Conservation (phyloP, 345 rosid genomes). For the Trapa bicornis region DNA sequence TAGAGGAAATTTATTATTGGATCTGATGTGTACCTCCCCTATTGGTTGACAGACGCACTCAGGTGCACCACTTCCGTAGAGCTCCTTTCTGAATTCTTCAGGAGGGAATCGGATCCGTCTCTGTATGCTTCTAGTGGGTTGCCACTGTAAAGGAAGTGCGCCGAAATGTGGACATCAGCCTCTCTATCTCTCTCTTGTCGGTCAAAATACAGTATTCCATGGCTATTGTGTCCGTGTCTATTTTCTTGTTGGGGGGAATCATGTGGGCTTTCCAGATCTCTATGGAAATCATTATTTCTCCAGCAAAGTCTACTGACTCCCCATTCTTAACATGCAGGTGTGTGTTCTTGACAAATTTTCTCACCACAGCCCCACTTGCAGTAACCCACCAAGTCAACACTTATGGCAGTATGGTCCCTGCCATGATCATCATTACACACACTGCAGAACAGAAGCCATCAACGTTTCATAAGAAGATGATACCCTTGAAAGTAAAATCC, state of each 20-base stretch:
- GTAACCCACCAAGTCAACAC: neutral
- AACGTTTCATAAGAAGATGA: neutral
- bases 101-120: neutral
- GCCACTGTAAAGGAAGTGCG: conserved; percentile 17
- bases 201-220: too few species aligned
- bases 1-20: neutral
- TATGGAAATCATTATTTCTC: neutral
- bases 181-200: too few species aligned
- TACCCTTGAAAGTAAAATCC: neutral
- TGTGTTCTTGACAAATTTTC: neutral
- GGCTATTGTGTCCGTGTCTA: too few species aligned
- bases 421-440: neutral
- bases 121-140: conserved; percentile 9
- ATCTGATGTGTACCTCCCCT: conserved; percentile 31
- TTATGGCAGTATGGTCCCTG: neutral
- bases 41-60: conserved; percentile 56
- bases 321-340: neutral
- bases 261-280: neutral
- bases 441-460: too few species aligned
- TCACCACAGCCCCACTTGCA: too few species aligned
- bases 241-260: too few species aligned
- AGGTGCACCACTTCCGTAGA: neutral
- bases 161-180: conserved; percentile 14
- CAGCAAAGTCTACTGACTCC: conserved; percentile 2
- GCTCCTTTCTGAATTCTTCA: conserved; percentile 4